Conservation (phyloP, 2,329 filamentous ascomycete genomes). For the Camillea tinctor region DNA sequence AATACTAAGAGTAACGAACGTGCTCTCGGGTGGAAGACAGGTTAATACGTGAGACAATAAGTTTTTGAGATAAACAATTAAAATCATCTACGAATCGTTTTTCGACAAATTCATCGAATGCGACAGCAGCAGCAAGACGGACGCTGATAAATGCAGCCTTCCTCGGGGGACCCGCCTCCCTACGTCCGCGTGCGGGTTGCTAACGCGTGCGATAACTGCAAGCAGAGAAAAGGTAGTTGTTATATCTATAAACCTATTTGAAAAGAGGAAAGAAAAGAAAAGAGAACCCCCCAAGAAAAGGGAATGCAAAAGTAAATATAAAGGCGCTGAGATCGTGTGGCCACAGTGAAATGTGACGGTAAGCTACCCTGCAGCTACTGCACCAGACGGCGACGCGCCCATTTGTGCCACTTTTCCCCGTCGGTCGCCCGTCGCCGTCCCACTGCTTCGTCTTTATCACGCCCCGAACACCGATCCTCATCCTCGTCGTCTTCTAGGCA, state of each 20-base stretch:
- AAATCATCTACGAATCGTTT: too few relatives aligned
- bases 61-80: too few relatives aligned
- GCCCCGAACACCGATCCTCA: constrained; percentile 1
- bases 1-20: background rate
- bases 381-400: constrained; percentile 40
- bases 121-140: background rate
- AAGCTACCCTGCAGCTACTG: constrained; percentile 53
- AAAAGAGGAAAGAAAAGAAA: too few relatives aligned
- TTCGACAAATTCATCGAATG: too few relatives aligned
- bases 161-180: constrained; percentile 12
- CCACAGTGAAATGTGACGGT: constrained; percentile 52
- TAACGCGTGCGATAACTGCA: constrained; percentile 56
- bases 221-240: constrained; percentile 44
- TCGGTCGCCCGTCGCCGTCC: constrained; percentile 39
- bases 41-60: too few relatives aligned
- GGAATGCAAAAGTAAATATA: too few relatives aligned
- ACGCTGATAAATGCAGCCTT: constrained; percentile 7
- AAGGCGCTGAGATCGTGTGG: background rate
- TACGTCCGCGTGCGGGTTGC: constrained; percentile 41
- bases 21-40: too few relatives aligned
- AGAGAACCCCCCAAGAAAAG: background rate
- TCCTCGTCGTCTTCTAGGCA: constrained; percentile 3
- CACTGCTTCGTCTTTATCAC: background rate
- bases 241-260: background rate
- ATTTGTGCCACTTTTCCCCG: constrained; percentile 48